Base-by-base conservation (phyloP, 164 flowering plant genomes). In the Dillenia suffruticosa region DNA sequence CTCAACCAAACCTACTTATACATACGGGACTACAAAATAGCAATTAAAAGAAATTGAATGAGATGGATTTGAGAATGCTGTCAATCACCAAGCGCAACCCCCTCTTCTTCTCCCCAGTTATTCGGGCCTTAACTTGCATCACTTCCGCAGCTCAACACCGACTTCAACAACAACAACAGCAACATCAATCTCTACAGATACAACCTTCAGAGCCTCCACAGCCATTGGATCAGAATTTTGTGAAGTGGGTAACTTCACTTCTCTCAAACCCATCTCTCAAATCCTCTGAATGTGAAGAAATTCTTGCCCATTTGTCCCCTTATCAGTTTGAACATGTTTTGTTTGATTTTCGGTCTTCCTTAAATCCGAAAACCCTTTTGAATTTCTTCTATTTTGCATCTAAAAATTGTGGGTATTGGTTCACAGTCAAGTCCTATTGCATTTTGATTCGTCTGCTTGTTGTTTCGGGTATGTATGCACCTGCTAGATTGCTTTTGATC, bases 401-500 rank as follows among this genome's bases (percentile, higher is more conserved):
- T 6, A 32, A 72, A 2, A 53, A 70, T 0, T 68, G 48, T 55
- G 56, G 70, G 49, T 84, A 75, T 70, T 77, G 55, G 1, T 89
- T 91, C 74, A 72, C 77, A 14, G 68, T 82, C 46, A 71, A 72
- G 54, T 82, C 93, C 44, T 88, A 85, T 72, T 87, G 87, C 57
- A 19, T 76, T 48, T 67, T 91, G 68, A 78, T 91, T 63, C 78
- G 66, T 61, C 40, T 85, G 66, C 83, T 88, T 46, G 44, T 84
- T 52, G 16, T 1, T 32, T 70, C 79, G 12, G 69, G 74, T 66
- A 72, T 76, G 24, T 57, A 58, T 14, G 52, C 68, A 0, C 78
- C 88, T 50, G 91, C 96, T 12, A 72, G 91, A 26, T 67, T 79
- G 72, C 68, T 88, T 44, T 71, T 91, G 66, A 82, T 81, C 24